Conservation (phyloP, 1,284 basidiomycete genomes). For the Sphagnurus paluster region DNA sequence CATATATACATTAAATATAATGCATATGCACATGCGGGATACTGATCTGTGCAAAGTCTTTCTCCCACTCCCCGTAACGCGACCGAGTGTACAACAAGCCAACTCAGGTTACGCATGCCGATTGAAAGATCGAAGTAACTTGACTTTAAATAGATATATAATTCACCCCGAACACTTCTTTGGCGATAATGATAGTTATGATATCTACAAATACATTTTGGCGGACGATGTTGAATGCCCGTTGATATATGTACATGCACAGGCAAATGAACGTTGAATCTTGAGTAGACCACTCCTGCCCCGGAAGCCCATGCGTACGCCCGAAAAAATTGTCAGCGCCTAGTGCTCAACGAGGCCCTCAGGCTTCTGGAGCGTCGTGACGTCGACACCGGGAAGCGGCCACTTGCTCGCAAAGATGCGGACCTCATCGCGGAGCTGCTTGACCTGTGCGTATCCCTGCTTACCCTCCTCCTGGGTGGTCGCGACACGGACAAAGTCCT, state of each 20-base stretch:
- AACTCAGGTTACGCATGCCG: no score
- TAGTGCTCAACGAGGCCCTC: conserved; percentile 64
- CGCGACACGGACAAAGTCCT: conserved; percentile 92
- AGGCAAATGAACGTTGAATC: conserved; percentile 37
- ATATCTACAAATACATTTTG: conserved; percentile 14
- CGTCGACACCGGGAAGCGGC: conserved; percentile 93
- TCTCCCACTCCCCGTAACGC: no score
- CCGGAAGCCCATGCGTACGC: neutral
- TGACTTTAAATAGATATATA: no score
- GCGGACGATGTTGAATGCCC: conserved; percentile 47
- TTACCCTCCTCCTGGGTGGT: conserved; percentile 71
- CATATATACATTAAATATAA: no score
- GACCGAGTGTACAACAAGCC: no score
- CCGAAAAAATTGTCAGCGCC: neutral
- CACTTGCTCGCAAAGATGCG: conserved; percentile 79
- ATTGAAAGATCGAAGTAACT: no score
- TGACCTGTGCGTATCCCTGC: conserved; percentile 71
- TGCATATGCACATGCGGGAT: no score
- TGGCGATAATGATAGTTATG: no score
- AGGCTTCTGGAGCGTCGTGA: conserved; percentile 58
- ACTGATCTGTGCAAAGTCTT: no score
- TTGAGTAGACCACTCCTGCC: conserved; percentile 3
- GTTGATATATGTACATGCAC: conserved; percentile 26
- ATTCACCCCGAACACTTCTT: no score
- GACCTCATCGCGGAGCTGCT: conserved; percentile 75